A percentile compares a stretch with the other conserved stretches of the same genome.
These are phyloP conservation scores for Saccharum officinarum DNA, from an alignment of 176 grass and related monocot species.

Conservation along the genomic window DNA sequence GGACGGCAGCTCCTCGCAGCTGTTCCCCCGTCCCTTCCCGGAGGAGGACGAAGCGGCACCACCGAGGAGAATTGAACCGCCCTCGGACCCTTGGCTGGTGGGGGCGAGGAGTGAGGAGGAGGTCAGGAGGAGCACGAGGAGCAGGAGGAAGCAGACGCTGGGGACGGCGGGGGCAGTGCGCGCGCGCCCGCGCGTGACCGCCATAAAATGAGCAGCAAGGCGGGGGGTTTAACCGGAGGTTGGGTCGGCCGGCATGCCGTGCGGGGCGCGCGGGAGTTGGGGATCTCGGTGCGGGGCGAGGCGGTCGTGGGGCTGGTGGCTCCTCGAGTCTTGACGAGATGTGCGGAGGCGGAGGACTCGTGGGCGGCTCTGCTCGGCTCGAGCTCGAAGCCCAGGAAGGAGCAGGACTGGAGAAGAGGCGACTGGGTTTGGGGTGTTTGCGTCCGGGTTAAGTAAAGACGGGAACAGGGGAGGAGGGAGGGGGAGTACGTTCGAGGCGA, in stretches of 20 bases:
- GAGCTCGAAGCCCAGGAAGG: background rate
- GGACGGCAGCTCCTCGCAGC: slow-evolving; percentile 50
- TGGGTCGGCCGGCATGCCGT: slow-evolving; percentile 33
- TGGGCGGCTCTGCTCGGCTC: slow-evolving; percentile 4
- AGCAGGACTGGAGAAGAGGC: background rate
- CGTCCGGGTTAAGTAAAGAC: background rate
- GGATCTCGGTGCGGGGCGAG: slow-evolving; percentile 4
- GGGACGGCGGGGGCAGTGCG: slow-evolving; percentile 48
- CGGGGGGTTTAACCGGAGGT: slow-evolving; percentile 23
- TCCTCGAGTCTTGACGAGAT: background rate
- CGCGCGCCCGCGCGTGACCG: slow-evolving; percentile 23
- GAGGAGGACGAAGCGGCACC: background rate
- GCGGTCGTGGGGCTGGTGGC: background rate
- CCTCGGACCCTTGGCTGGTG: background rate
- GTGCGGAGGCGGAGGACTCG: slow-evolving; percentile 7
- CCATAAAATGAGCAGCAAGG: slow-evolving; percentile 53
- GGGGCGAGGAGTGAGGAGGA: background rate
- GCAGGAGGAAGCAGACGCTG: slow-evolving; percentile 50
- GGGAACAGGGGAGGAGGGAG: background rate
- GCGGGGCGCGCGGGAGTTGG: background rate
- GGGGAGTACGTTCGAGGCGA: background rate
- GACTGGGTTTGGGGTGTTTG: background rate
- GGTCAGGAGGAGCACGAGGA: slow-evolving; percentile 28
- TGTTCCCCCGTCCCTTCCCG: background rate
- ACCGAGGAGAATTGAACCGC: background rate